Evolutionary conservation across 371 early-diverging fungal species (phyloP).

Genomic region (Lichtheimia ramosa): DNA sequence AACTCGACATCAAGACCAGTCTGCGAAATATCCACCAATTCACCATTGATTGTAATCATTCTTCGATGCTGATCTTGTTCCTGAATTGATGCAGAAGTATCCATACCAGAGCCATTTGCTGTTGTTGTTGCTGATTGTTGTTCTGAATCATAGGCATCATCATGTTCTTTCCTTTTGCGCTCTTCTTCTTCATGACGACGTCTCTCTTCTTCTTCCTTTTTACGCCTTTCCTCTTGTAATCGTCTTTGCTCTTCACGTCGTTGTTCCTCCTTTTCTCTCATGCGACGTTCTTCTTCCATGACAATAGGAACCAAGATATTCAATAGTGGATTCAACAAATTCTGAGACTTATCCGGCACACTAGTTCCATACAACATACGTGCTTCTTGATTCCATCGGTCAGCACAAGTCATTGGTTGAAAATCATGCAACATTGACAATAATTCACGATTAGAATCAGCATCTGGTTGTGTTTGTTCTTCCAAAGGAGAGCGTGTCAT

Average conservation of each 20-base stretch:
- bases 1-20: conserved; percentile 95
- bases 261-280: conserved; percentile 55
- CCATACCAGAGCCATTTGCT: neutral
- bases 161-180: conserved; percentile 20
- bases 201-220: conserved; percentile 55
- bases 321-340: conserved; percentile 62
- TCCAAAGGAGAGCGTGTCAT: neutral
- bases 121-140: neutral
- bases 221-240: conserved; percentile 46
- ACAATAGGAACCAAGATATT: conserved; percentile 77
- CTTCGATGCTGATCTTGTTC: conserved; percentile 31
- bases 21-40: conserved; percentile 85
- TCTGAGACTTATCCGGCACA: conserved; percentile 57
- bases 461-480: conserved; percentile 3
- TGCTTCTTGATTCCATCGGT: conserved; percentile 90
- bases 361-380: conserved; percentile 76
- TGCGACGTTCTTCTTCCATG: conserved; percentile 66
- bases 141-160: conserved; percentile 16
- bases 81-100: conserved; percentile 1
- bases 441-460: conserved; percentile 39
- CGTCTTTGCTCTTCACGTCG: conserved; percentile 39
- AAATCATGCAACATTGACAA: conserved; percentile 66
- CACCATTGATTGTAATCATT: conserved; percentile 52
- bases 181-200: conserved; percentile 34
- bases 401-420: conserved; percentile 71